A percentile compares a stretch with the other conserved stretches of the same genome.
These are phyloP conservation scores for Wickerhamomyces strasburgensis DNA, from an alignment of 805 yeast species.

Conservation along the genomic window DNA sequence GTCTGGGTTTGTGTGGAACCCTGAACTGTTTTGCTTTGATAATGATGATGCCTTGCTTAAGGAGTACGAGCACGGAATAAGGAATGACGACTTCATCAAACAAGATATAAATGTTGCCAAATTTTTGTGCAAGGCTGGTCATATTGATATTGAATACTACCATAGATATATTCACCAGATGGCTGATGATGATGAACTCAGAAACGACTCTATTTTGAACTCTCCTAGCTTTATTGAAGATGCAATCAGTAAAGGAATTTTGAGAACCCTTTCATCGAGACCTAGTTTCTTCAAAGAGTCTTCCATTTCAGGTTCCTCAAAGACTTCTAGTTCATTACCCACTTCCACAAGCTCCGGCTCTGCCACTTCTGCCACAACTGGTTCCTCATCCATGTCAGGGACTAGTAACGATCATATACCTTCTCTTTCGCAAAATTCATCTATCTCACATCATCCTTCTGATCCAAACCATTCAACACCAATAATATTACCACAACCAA, in stretches of 20 bases:
- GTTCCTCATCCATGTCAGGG: conserved; percentile 2
- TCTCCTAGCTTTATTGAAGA: conserved; percentile 21
- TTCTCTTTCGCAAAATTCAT: neutral
- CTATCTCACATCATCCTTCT: neutral
- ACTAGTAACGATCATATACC: neutral
- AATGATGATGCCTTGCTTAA: conserved; percentile 9
- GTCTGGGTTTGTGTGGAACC: conserved; percentile 23
- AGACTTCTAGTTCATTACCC: conserved; percentile 7
- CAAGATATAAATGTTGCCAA: conserved; percentile 18
- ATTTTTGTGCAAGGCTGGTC: conserved; percentile 22
- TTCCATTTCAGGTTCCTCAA: conserved; percentile 3
- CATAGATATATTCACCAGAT: conserved; percentile 21
- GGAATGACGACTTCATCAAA: conserved; percentile 12
- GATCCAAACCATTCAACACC: conserved; percentile 1
- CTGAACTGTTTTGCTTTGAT: conserved; percentile 19
- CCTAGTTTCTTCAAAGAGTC: conserved; percentile 10
- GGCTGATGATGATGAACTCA: conserved; percentile 5
- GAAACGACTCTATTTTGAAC: conserved; percentile 15
- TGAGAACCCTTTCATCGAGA: conserved; percentile 12
- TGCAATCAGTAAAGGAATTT: conserved; percentile 21
- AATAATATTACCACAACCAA: conserved; percentile 3
- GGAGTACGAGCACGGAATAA: conserved; percentile 13
- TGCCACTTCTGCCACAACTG: conserved; percentile 5
- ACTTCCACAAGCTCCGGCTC: neutral
- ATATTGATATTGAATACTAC: conserved; percentile 23